Evolutionary conservation across 257 asterid species (phyloP), one percentile per base, ranked within the genome.

Genomic region (Plantago elongata): DNA sequence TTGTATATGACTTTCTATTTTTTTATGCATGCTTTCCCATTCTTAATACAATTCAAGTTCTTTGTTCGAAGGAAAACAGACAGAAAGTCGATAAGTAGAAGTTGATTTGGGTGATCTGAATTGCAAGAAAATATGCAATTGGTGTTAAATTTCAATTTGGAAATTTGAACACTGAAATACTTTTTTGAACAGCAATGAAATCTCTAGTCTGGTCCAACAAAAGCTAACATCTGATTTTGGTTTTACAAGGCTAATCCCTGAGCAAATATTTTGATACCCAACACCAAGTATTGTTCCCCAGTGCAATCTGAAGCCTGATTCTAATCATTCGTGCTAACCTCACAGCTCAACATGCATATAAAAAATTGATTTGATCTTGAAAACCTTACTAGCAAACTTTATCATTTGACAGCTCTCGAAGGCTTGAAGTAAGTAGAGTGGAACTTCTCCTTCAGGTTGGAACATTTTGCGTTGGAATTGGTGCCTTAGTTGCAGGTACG

Each of bases 371-470:
- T 34, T 34, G 40, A 34, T 5, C 40, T 34, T 34, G 40, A 34
- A 34, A 54, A 54, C 15, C 59, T 54, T 37, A 48, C 7, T 13
- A 58, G 54, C 27, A 13, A n/a, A 11, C 60, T n/a, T n/a, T 48
- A 50, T 38, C 29, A 63, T 37, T 7, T n/a, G 37, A 63, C 89
- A 93, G 99, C 82, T 93, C 99, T 13, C 85, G 99, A 75, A 87
- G 99, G 81, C 96, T 93, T 65, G 99, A 93, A 76, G 99, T 93
- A 12, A 93, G 99, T 69, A 79, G 95, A 78, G 95, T 93, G 71
- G 99, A 93, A 74, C 87, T 93, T 72, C 90, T 93, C 60, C 95
- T 93, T 66, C 99, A 93, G 77, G 97, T 89, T 13, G 99, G 97
- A 54, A 74, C 99, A 67, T 83, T 93, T 77, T 93, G 90, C 70